phyloP scores from a whole-genome alignment of 345 rosid genomes.

The Gynandropsis gynandra region DNA sequence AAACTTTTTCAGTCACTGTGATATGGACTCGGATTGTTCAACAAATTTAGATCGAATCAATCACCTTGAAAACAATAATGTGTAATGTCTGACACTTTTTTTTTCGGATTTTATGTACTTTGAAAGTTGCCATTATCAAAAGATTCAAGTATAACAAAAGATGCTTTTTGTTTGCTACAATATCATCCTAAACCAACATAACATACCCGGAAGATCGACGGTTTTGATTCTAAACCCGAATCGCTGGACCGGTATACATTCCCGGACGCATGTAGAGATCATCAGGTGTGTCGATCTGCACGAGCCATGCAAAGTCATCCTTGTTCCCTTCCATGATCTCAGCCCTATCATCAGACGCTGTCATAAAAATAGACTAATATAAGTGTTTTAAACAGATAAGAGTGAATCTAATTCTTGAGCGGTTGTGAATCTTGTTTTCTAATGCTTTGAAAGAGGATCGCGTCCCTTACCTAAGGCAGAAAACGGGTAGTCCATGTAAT shows the following conservation, averaged over 20 bases:
- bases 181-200: no score
- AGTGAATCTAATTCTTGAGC: background rate
- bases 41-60: no score
- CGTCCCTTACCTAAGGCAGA: constrained; percentile 47
- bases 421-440: constrained; percentile 8
- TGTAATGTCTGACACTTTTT: no score
- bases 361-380: no score
- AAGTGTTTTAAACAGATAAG: background rate
- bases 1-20: no score
- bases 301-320: constrained; percentile 83
- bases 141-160: no score
- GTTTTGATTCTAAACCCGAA: constrained; percentile 36
- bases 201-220: no score
- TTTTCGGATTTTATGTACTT: no score
- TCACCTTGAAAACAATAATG: no score
- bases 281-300: constrained; percentile 62
- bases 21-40: no score
- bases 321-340: constrained; percentile 37
- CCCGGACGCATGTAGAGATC: constrained; percentile 75
- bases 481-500: constrained; percentile 74
- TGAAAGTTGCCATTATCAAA: no score
- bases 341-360: constrained; percentile 35
- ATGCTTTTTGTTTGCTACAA: no score
- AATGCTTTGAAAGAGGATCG: background rate
- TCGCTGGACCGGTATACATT: constrained; percentile 55